These are phyloP conservation scores for Penstemon newberryi DNA, from an alignment of 257 asterid genomes.

Conservation along the genomic window DNA sequence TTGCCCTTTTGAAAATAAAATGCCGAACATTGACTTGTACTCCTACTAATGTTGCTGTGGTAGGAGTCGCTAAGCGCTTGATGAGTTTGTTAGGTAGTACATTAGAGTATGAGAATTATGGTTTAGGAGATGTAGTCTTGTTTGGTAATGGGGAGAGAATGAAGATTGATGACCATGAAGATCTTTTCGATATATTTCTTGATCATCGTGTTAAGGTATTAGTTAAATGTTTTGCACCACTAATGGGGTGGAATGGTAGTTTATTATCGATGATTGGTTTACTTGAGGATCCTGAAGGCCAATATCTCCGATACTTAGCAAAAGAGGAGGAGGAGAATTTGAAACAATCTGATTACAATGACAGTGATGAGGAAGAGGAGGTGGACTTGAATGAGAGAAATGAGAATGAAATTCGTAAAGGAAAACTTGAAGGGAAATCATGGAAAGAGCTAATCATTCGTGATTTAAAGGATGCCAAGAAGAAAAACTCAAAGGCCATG, in stretches of 20 bases:
- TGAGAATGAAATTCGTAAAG: too few species aligned
- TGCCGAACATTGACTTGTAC: too few species aligned
- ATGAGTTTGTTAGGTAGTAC: background rate
- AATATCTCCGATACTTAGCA: slow-evolving; percentile 35
- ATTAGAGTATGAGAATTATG: slow-evolving; percentile 41
- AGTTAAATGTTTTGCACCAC: too few species aligned
- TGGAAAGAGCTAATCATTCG: slow-evolving; percentile 38
- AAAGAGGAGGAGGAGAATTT: background rate
- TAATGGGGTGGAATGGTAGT: too few species aligned
- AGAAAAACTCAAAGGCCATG: background rate
- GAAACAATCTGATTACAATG: slow-evolving; percentile 11
- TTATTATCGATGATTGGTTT: too few species aligned
- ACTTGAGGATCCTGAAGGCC: slow-evolving; percentile 26
- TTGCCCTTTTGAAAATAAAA: too few species aligned
- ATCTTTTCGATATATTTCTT: too few species aligned
- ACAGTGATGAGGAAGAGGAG: slow-evolving; percentile 4
- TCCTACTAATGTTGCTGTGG: too few species aligned
- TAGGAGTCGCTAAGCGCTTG: too few species aligned
- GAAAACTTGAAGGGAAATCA: background rate
- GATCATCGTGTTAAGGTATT: too few species aligned
- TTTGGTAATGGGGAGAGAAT: slow-evolving; percentile 59
- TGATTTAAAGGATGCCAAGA: slow-evolving; percentile 31
- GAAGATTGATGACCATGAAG: slow-evolving; percentile 50
- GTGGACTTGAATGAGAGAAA: too few species aligned
- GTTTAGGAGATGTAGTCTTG: slow-evolving; percentile 66